Evolutionary conservation across 768 basidiomycete species (phyloP), one percentile per base, ranked within the genome.

Genomic region (Boletus coccyginus): DNA sequence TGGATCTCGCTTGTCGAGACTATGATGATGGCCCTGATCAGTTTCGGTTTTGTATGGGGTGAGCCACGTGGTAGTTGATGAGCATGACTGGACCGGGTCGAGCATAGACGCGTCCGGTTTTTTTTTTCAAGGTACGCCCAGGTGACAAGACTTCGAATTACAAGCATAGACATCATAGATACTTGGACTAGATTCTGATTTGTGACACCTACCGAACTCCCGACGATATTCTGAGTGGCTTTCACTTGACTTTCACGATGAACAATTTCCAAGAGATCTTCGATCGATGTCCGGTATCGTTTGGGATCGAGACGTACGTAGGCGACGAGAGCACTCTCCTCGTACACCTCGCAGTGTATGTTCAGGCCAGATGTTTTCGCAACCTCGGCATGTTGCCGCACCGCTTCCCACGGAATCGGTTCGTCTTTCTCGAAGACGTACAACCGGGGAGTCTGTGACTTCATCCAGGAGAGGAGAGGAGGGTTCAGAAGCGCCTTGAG

Each of bases 311-410:
- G 5, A 11, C 70, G 66, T 57, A 68, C 63, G 40, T 76, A 75
- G 27, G 69, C 58, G 3, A 76, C 75, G 50, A 77, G 75, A 9
- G 58, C 60, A 32, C 69, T 76, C 21, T 68, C 61, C n/a, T 70
- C 70, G 43, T 71, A 76, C 21, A 66, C 32, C 40, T 73, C 71
- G 13, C 61, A 63, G 13, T 38, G 59, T 7, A 71, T 68, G 19
- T 66, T 46, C n/a, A 70, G 49, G 1, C 73, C 72, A 1, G n/a
- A 39, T 24, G 41, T 24, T 51, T 55, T 63, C n/a, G 71, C 69
- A 4, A 50, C 49, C 21, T 66, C 60, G 0, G 61, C 63, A 50
- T 75, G 70, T 16, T 47, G 43, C 40, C 67, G 60, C 8, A 76
- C 63, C 3, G 58, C 62, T 38, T 57, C 4, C 60, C 66, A 67